Evolutionary conservation across 2,329 filamentous ascomycete genomes (phyloP), one percentile per base, ranked within the genome.

Genomic region (Exophiala lecanii-corni): DNA sequence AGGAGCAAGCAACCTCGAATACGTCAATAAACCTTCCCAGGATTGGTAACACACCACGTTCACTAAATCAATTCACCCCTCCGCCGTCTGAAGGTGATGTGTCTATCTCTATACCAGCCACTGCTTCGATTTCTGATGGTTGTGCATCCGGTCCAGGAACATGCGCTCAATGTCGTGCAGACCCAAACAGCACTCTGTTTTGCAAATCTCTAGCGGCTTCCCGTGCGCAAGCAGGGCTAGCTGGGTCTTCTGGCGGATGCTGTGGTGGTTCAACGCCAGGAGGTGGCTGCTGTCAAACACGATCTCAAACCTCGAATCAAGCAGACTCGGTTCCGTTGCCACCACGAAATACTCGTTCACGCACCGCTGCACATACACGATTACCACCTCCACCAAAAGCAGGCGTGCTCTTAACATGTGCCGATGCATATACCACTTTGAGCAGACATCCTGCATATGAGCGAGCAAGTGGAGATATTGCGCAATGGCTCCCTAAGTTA

Each of bases 171-270:
- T 92, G 86, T 59, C 74, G 83, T 46, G 72, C 79, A 2, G 86
- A 91, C 59, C 85, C 86, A 13, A 82, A 84, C 59, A 87, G 86
- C 2, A 86, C 84, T 1, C 76, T 89, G 26, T 92, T 92, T 69
- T 92, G 86, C 65, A 84, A 86, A 50, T 83, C 85, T 9, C 77
- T 91, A 39, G 84, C 86, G 17, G 85, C 85, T 48, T 82, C 62
- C 45, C 67, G 62, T 13, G 49, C 47, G 41, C 54, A 41, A 39
- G 45, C 36, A 79, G 78, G 55, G 78, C 81, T 32, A 79, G 81
- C 34, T 77, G 33, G 75, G 45, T 71, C 70, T 30, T 62, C 68
- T 13, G 75, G 72, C 10, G 78, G 77, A 10, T 80, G 80, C 25
- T 86, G 83, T 62, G 88, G 84, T 67, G 82, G 78, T 57, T 68